Conservation (phyloP, 169 alveolate species). For the Plasmodium gaboni region DNA sequence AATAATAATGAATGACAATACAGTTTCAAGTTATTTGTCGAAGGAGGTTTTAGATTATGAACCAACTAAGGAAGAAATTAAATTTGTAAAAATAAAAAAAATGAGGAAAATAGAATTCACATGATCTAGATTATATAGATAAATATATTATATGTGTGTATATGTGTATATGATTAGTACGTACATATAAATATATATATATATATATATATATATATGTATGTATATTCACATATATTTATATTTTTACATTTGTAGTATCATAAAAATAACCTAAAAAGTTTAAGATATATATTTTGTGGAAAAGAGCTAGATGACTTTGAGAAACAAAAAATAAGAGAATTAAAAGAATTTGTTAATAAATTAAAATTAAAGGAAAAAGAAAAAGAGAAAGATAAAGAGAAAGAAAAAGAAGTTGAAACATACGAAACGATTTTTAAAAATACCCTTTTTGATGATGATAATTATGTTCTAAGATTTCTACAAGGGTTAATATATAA, state of each 20-base stretch:
- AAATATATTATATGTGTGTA: neutral
- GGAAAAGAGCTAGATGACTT: constrained; percentile 79
- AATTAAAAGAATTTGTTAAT: constrained; percentile 78
- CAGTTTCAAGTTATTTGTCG: neutral
- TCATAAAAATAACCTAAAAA: constrained; percentile 78
- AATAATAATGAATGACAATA: constrained; percentile 4
- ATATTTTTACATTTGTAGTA: neutral
- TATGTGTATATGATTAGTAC: too few species aligned
- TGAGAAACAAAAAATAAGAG: constrained; percentile 81
- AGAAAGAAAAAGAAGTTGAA: constrained; percentile 32
- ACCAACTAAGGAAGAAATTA: constrained; percentile 54
- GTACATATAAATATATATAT: neutral
- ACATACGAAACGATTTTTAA: constrained; percentile 73
- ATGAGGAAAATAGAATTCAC: neutral
- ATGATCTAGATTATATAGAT: neutral
- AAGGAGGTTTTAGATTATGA: constrained; percentile 33
- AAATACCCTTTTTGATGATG: constrained; percentile 78
- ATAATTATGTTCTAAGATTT: constrained; percentile 82
- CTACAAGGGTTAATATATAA: constrained; percentile 74
- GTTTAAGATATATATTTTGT: constrained; percentile 81
- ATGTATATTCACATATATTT: neutral
- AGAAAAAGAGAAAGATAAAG: constrained; percentile 15
- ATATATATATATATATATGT: constrained; percentile 5
- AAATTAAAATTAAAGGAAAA: constrained; percentile 75
- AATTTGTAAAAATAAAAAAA: constrained; percentile 27